Conservation (phyloP, 345 rosid genomes). For the Aegle marmelos region DNA sequence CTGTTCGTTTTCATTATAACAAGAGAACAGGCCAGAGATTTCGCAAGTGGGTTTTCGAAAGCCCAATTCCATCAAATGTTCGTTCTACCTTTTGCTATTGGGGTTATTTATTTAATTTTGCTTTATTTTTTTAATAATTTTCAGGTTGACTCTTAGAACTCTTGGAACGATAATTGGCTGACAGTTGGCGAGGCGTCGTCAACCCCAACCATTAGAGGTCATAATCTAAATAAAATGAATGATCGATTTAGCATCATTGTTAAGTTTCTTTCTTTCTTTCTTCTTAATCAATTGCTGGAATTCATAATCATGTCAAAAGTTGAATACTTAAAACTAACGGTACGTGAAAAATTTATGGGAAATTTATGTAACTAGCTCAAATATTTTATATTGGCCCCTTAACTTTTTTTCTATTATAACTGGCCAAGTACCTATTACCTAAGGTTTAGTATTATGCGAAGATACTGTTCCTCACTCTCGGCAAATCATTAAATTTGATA, state of each 20-base stretch:
- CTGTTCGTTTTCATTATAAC: no score
- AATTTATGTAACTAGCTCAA: no score
- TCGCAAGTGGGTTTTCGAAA: background rate
- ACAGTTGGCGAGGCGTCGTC: background rate
- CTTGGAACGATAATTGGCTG: background rate
- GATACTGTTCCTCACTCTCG: no score
- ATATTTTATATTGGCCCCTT: no score
- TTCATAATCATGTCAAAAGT: background rate
- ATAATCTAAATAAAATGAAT: background rate
- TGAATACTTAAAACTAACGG: constrained; percentile 1
- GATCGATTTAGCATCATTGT: background rate
- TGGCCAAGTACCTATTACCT: rapidly evolving
- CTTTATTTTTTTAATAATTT: background rate
- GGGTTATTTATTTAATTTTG: background rate
- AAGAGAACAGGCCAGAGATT: no score
- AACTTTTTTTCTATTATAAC: no score
- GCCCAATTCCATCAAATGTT: background rate
- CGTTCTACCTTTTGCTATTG: background rate
- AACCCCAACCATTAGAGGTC: background rate
- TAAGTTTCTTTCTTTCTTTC: background rate
- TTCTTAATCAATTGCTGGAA: background rate
- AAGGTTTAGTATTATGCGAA: no score
- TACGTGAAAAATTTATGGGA: background rate
- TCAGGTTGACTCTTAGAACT: background rate
- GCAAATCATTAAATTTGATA: no score